Evolutionary conservation across 1,284 basidiomycete species (phyloP).

Genomic region (Pseudozyma tsukubaensis): DNA sequence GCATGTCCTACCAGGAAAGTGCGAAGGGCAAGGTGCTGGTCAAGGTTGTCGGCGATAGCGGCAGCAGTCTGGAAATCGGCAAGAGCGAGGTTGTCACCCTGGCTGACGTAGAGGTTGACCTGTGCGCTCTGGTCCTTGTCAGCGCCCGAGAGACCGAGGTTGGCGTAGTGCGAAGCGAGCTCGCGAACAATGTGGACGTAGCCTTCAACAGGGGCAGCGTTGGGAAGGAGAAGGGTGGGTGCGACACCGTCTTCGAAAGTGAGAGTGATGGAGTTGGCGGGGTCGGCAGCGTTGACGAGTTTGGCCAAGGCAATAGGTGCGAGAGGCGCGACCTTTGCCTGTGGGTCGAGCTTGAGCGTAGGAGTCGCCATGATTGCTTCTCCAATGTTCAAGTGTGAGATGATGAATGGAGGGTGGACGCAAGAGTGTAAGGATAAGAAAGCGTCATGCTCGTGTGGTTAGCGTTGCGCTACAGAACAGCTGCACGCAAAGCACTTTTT

Average conservation of each 20-base stretch:
- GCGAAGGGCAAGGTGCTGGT: conserved; percentile 66
- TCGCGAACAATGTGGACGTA: conserved; percentile 56
- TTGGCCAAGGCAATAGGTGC: conserved; percentile 57
- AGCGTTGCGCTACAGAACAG: neutral
- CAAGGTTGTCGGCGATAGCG: conserved; percentile 61
- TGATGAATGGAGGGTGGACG: conserved; percentile 4
- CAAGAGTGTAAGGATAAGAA: neutral
- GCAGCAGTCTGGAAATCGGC: conserved; percentile 56
- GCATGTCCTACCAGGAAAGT: conserved; percentile 64
- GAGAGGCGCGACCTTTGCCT: conserved; percentile 55
- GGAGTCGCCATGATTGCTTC: conserved; percentile 39
- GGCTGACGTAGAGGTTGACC: conserved; percentile 56
- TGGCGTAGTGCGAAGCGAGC: conserved; percentile 53
- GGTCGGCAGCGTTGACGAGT: conserved; percentile 33
- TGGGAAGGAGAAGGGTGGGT: conserved; percentile 41
- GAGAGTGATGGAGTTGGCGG: conserved; percentile 36
- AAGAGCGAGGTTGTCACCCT: conserved; percentile 54
- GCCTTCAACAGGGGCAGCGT: conserved; percentile 47
- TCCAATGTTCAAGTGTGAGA: conserved; percentile 14
- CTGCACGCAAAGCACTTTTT: neutral
- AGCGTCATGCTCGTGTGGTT: conserved; percentile 1
- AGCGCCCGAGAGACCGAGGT: conserved; percentile 52
- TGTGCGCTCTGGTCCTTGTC: conserved; percentile 54
- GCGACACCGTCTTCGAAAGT: conserved; percentile 44
- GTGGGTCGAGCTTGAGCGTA: conserved; percentile 53